Base-by-base conservation (phyloP, 2,329 filamentous ascomycete genomes). In the Coniochaeta prunicola region DNA sequence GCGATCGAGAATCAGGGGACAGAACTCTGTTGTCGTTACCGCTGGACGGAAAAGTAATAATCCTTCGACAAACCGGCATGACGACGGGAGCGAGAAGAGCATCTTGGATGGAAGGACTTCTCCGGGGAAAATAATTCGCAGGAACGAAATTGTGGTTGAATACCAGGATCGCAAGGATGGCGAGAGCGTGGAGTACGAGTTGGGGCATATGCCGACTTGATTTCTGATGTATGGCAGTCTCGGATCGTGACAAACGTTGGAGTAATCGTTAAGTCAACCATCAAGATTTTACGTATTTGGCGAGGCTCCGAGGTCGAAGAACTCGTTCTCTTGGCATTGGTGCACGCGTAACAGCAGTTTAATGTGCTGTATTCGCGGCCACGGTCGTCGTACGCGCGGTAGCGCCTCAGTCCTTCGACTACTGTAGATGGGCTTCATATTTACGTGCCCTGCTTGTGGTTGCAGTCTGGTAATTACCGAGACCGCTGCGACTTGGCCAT, bases 71-170 rank as follows among this genome's bases (percentile, higher is more conserved):
- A 30, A 40, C 26, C 40, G 42, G 36, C 54, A 21, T 19, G 54
- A 56, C 19, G 54, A 56, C 34, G 54, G 36, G 12, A 56, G 54
- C 15, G 54, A 56, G 21, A 56, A 56, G 54, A 56, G 54, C 34
- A 56, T 56, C 17, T 33, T 56, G 24, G 54, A 56, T 9, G 54
- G 54, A 13, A 24, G 21, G 31, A 8, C 33, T 28, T 56, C 54
- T 10, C 54, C 33, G 8, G 54, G 36, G n/a, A 56, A 56, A 34
- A 56, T 38, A 10, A 17, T 56, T 21, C 33, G 54, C 15, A 42
- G 54, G 36, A 42, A 42, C 33, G 33, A 56, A 19, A 55, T 55
- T 17, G 54, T 56, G 19, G 54, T 56, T 10, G 54, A 56, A 24
- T 56, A 40, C 31, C 54, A 56, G 21, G 54, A 56, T 17, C 36